Evolutionary conservation across 1,284 basidiomycete genomes (phyloP), one percentile per base, ranked within the genome.

Genomic region (Inonotus obliquus): DNA sequence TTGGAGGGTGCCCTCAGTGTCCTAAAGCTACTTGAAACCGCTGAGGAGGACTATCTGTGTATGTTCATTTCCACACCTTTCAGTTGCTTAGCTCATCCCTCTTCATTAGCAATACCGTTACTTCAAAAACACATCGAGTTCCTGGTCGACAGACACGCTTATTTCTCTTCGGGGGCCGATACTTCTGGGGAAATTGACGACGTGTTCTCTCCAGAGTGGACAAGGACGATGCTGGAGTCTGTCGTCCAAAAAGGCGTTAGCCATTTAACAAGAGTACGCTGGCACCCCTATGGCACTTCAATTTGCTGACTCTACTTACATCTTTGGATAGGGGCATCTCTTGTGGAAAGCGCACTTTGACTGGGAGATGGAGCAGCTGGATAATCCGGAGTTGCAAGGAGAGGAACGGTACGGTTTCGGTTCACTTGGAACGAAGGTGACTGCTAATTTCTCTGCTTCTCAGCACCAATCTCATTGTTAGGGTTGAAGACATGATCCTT

Each of bases 31-130:
- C 94, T 88, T 69, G 73, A 78, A 48, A 81, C 79, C 51, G 92
- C 92, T 17, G 90, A 92, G 70, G 75, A 73, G 17, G 92, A 95
- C 68, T 94, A 94, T 70, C 70, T 93, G 32, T 94, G 92, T 94
- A 72, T 73, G 91, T 73, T 48, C 45, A 62, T 14, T 47, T 58
- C 53, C 52, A 47, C 17, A 23, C 55, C 27, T 17, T 61, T 56
- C n/a, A 45, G 54, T 59, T 55, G 56, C 59, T 62, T 53, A 64
- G 55, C 32, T 41, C 49, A 64, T 51, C 67, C 62, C 59, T 48
- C 59, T 54, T 57, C 59, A 53, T 68, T 67, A 94, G 92, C 91
- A 39, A 85, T 91, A 39, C 79, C 85, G 0, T 75, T 94, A 45
- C 78, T 94, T 44, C 78, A 81, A 69, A 84, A 79, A 61, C 91